Conservation (phyloP, 495 filamentous ascomycete genomes). For the Ascodesmis nigricans region DNA sequence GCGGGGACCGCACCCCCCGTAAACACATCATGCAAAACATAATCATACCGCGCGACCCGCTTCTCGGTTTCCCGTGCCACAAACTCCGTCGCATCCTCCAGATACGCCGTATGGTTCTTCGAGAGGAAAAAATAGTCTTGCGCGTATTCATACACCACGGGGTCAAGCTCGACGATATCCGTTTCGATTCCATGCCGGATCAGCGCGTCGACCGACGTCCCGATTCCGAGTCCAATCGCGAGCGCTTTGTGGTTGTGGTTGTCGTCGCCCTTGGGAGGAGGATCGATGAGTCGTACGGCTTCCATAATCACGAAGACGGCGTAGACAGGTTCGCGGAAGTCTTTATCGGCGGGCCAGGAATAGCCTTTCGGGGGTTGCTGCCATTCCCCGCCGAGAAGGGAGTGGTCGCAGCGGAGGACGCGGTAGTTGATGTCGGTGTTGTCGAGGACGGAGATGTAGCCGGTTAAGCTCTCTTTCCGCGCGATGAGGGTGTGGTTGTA, state of each 20-base stretch:
- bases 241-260: slow-evolving; percentile 42
- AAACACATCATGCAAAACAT: slow-evolving; percentile 97
- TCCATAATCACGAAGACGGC: slow-evolving; percentile 83
- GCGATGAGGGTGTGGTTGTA: slow-evolving; percentile 45
- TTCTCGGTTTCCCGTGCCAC: slow-evolving; percentile 26
- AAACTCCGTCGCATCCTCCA: slow-evolving; percentile 62
- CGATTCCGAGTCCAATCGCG: slow-evolving; percentile 78
- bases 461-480: slow-evolving; percentile 62
- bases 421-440: slow-evolving; percentile 46
- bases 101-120: slow-evolving; percentile 51
- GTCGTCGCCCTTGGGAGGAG: slow-evolving; percentile 24
- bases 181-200: slow-evolving; percentile 76
- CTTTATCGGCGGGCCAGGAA: slow-evolving; percentile 18
- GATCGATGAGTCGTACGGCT: slow-evolving; percentile 59
- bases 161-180: slow-evolving; percentile 86
- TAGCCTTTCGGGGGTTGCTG: slow-evolving; percentile 31
- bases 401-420: slow-evolving; percentile 82
- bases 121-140: slow-evolving; percentile 62
- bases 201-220: slow-evolving; percentile 68
- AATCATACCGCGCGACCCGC: slow-evolving; percentile 40
- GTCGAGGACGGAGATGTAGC: slow-evolving; percentile 79
- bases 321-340: slow-evolving; percentile 65
- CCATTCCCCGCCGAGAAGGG: slow-evolving; percentile 89
- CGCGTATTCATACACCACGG: slow-evolving; percentile 63
- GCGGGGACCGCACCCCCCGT: slow-evolving; percentile 86